These are phyloP conservation scores for Meyerozyma guilliermondii DNA, from an alignment of 1,139 yeast species.

Conservation along the genomic window DNA sequence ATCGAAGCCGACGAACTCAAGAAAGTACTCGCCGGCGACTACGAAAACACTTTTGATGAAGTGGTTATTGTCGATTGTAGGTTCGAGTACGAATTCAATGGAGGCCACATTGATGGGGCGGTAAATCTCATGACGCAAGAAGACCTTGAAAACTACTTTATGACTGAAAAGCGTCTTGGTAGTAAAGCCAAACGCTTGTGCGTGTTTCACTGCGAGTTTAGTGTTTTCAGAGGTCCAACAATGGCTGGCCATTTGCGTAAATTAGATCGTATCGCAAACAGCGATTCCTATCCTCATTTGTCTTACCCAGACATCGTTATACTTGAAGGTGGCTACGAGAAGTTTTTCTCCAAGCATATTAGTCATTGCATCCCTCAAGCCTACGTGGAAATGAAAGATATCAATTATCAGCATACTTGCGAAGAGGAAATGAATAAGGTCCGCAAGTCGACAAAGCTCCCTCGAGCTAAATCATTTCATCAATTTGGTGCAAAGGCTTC, in stretches of 20 bases:
- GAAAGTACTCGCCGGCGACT: conserved; percentile 55
- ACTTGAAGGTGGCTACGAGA: conserved; percentile 86
- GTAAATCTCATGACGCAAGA: conserved; percentile 69
- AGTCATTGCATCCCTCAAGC: conserved; percentile 65
- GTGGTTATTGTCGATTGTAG: conserved; percentile 77
- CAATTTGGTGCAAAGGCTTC: conserved; percentile 14
- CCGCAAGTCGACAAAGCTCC: conserved; percentile 52
- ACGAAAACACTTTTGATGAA: conserved; percentile 52
- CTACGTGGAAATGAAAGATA: conserved; percentile 85
- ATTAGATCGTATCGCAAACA: conserved; percentile 71
- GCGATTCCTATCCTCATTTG: conserved; percentile 71
- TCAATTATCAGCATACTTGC: conserved; percentile 58
- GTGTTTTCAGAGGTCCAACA: conserved; percentile 87
- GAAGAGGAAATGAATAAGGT: conserved; percentile 70
- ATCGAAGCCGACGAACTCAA: conserved; percentile 63
- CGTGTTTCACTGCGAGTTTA: conserved; percentile 91
- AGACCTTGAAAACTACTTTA: conserved; percentile 52
- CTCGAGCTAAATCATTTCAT: conserved; percentile 32
- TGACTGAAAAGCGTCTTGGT: conserved; percentile 8
- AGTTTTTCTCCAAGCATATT: conserved; percentile 56
- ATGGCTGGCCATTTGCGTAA: conserved; percentile 85
- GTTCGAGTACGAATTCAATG: conserved; percentile 83
- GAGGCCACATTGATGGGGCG: conserved; percentile 89
- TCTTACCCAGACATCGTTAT: conserved; percentile 85
- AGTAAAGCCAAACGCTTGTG: conserved; percentile 40